Base-by-base conservation (phyloP, 352 stramenopile species). In the Blastocystis sp. region DNA sequence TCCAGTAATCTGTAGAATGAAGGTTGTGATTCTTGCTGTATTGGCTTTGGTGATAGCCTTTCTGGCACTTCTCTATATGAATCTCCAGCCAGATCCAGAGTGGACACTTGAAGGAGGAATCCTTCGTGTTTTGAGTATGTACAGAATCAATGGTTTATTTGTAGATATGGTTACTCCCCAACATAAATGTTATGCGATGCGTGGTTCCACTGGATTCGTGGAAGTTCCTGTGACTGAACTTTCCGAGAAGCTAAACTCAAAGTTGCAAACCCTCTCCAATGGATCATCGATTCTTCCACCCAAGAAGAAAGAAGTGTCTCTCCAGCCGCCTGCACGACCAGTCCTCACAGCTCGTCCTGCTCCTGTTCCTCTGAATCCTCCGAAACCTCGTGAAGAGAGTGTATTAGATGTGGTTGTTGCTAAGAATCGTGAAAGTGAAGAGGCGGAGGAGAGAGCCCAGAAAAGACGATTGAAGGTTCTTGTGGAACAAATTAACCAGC, bases 1-100 rank as follows among this genome's bases (percentile, higher is more conserved):
- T 19, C 11, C 68, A 17, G n/a, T n/a, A n/a, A n/a, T n/a, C n/a
- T n/a, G n/a, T 66, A 84, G 73, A 62, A 60, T 84, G 73, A 42
- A 56, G 17, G 22, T 37, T 3, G 42, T 84, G 22, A 68, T 84
- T 24, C 30, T 84, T 11, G 30, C 54, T 53, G 30, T 84, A 35
- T 35, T 84, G 9, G 58, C 73, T 11, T 24, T 84, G 24, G 73
- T 84, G 15, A 35, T 84, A 3, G 19, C 68, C 5, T 84, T 84
- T 51, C 73, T 58, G 24, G 42, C 27, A 9, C 27, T 84, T 4
- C 51, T 84, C 48, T 58, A 68, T 30, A 37, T 56, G 22, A 64
- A 64, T 35, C 17, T 76, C 2, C 64, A 48, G 19, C 30, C 42
- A n/a, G 17, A 44, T 51, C 1, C 13, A 11, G 13, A 27, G 9